phyloP scores from a whole-genome alignment of 106 monocot species.

The Allium sativum region DNA sequence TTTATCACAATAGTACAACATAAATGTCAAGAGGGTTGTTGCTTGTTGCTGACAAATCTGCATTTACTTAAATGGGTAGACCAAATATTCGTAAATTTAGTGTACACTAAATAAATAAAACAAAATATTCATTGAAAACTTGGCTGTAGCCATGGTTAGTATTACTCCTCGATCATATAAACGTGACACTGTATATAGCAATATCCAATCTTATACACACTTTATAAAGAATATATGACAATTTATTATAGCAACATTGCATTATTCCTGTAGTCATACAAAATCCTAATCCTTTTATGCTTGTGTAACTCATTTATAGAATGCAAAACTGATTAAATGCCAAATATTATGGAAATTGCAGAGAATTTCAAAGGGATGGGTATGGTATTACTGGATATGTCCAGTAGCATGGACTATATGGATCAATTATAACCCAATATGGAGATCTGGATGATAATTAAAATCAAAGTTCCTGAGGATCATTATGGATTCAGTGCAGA shows the following conservation, averaged over 20 bases:
- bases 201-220: not conserved
- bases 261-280: not conserved
- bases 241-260: not conserved
- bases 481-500: constrained; percentile 52
- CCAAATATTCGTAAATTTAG: no score
- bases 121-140: no score
- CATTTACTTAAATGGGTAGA: not conserved
- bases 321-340: no score
- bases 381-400: constrained; percentile 98
- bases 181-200: not conserved
- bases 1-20: not conserved
- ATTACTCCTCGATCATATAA: no score
- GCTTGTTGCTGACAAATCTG: not conserved
- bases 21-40: not conserved
- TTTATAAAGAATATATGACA: not conserved
- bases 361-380: constrained; percentile 91
- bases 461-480: constrained; percentile 43
- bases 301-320: not conserved
- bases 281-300: not conserved
- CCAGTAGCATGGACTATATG: constrained; percentile 90
- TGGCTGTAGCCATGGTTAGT: no score
- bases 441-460: constrained; percentile 52
- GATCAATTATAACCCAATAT: constrained; percentile 64
- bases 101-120: no score
- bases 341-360: constrained; percentile 12